Evolutionary conservation across 208 protist species (phyloP).

Genomic region (Spironucleus salmonicida): DNA sequence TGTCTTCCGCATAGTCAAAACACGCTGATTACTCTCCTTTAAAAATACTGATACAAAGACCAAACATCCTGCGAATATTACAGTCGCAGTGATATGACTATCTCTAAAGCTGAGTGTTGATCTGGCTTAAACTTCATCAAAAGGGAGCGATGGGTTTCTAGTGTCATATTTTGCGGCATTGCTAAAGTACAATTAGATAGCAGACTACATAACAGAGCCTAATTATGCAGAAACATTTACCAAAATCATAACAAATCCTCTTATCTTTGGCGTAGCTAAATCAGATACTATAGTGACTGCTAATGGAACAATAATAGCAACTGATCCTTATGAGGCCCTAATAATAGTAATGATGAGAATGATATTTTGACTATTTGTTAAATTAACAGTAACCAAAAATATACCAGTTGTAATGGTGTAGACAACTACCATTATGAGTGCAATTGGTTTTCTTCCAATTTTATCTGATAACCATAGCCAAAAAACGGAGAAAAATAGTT

Average conservation of each 20-base stretch:
- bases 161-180: neutral
- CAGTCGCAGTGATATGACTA: neutral
- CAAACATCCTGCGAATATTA: neutral
- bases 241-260: neutral
- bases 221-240: neutral
- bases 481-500: slow-evolving; percentile 5
- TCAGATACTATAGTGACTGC: neutral
- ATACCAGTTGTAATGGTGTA: neutral
- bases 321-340: neutral
- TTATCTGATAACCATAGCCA: slow-evolving; percentile 20
- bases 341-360: neutral
- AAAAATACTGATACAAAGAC: neutral
- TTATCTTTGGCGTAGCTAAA: neutral
- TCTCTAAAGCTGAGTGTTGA: too few species aligned
- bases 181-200: neutral
- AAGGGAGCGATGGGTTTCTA: neutral
- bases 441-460: slow-evolving; percentile 12
- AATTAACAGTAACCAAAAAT: neutral
- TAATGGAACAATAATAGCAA: neutral
- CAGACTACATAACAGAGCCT: neutral
- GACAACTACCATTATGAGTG: neutral
- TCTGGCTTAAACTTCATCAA: neutral
- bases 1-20: too few species aligned
- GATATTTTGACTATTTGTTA: neutral
- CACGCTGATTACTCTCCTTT: slow-evolving; percentile 13